Base-by-base conservation (phyloP, 2,329 filamentous ascomycete species). In the Paraphoma chrysanthemicola region DNA sequence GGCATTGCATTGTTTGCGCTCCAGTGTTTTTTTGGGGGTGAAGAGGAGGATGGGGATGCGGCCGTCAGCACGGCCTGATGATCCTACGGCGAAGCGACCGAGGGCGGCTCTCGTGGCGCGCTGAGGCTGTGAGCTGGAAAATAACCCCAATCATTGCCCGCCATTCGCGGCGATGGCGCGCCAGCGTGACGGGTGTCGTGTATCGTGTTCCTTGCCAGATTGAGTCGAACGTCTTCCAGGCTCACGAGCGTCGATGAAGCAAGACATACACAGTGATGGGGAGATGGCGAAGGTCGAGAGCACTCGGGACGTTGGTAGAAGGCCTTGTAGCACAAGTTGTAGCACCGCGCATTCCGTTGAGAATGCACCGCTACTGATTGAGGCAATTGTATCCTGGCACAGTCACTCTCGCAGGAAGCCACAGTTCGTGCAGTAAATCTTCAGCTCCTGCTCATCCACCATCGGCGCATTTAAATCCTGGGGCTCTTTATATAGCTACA, bases 1-100 rank as follows among this genome's bases (percentile, higher is more conserved):
- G 72, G 64, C 71, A 75, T 75, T 43, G 65, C 65, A 67, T 60
- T 50, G 52, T 60, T 39, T 50, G 44, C 43, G 50, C 30, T 31
- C 23, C 30, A 30, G 48, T 48, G 47, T 38, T 46, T 52, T 6
- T 31, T 30, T 33, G 43, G 44, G 30, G 39, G 10, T 36, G 16
- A 51, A 29, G 46, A n/a, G 16, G 31, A 48, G 49, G 44, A 23
- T 44, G 48, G 33, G 39, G 47, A n/a, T 53, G 54, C 28, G 39
- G 14, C 45, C 29, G 47, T 59, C 62, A 60, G 54, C 59, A 18
- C 42, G 47, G 57, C 50, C 39, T 52, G 53, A 33, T 48, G 42
- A 17, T 44, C 36, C 39, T 39, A 39, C 43, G 33, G 47, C 45
- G 30, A 42, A 17, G 33, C 12, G 38, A 53, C 44, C 54, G 36